These are phyloP conservation scores for Pinus taeda DNA, from an alignment of 75 land plant species.

Conservation along the genomic window DNA sequence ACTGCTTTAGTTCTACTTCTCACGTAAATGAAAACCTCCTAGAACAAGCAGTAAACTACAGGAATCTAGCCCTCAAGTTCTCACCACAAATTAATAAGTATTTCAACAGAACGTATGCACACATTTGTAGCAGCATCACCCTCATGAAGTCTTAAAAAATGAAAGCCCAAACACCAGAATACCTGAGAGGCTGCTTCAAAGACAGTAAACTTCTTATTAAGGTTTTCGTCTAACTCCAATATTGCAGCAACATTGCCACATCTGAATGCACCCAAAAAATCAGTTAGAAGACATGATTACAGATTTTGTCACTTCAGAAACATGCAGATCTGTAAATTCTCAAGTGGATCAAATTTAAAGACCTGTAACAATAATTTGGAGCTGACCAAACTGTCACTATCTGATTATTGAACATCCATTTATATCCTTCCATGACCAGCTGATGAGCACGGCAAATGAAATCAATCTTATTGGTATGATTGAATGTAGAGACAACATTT, in stretches of 20 bases:
- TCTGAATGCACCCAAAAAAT: conserved; percentile 43
- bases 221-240: conserved; percentile 90
- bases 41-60: too few relatives aligned
- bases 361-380: conserved; percentile 99
- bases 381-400: conserved; percentile 99
- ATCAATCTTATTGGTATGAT: conserved; percentile 89
- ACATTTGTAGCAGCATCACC: not conserved
- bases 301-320: not conserved
- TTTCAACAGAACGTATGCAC: too few relatives aligned
- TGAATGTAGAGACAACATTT: conserved; percentile 79
- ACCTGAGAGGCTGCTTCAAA: conserved; percentile 99
- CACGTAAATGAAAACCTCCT: not conserved
- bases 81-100: too few relatives aligned
- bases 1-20: not conserved
- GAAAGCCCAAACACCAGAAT: not conserved
- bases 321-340: not conserved
- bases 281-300: not conserved
- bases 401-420: conserved; percentile 98
- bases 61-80: too few relatives aligned
- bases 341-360: not conserved
- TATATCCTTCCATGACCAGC: conserved; percentile 98
- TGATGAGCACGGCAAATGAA: conserved; percentile 98
- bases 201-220: conserved; percentile 86
- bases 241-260: conserved; percentile 99
- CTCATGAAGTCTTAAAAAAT: too few relatives aligned